Evolutionary conservation across 2,329 filamentous ascomycete species (phyloP), one percentile per base, ranked within the genome.

Genomic region (Talaromyces sp.): DNA sequence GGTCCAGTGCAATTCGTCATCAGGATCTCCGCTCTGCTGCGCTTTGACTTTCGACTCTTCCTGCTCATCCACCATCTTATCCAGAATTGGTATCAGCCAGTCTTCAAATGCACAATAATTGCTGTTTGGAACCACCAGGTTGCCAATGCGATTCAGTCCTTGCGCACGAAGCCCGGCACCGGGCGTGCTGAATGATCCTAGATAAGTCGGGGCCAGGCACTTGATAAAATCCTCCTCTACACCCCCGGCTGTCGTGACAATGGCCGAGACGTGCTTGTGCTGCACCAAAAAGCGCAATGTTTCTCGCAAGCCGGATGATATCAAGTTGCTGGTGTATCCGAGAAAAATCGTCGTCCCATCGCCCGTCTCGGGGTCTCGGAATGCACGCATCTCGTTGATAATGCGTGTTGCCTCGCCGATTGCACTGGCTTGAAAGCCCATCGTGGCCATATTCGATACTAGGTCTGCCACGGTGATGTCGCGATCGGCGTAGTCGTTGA

Each of bases 201-300:
- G 87, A 76, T 97, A 99, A 0, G 95, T 99, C 58, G 92, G 88
- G 11, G 90, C 95, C 2, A 99, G 87, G 70, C 95, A 99, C 80
- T 99, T 99, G 83, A 99, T 99, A 62, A 99, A 88, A 76, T 99
- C 95, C 75, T 99, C 95, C 76, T 99, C 95, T 58, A 99, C 86
- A 56, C 95, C 95, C 52, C 95, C 95, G 0, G 95, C 95, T 0
- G 95, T 96, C 27, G 95, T 96, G 63, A 99, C 95, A 70, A 99
- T 91, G 67, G 89, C 90, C 0, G 92, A 95, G 65, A 99, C 88
- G 73, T 98, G 93, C 65, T 88, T 88, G 79, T 99, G 92, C 78
- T 98, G 85, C 52, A 96, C 93, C 0, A 99, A 85, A 80, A 92
- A 99, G 61, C 95, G 90, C 66, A 99, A 81, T 39, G 93, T 93